A percentile compares a stretch with the other conserved stretches of the same genome.
Evolutionary conservation across 2,329 filamentous ascomycete genomes (phyloP).

Genomic region (Rutstroemia sp.): DNA sequence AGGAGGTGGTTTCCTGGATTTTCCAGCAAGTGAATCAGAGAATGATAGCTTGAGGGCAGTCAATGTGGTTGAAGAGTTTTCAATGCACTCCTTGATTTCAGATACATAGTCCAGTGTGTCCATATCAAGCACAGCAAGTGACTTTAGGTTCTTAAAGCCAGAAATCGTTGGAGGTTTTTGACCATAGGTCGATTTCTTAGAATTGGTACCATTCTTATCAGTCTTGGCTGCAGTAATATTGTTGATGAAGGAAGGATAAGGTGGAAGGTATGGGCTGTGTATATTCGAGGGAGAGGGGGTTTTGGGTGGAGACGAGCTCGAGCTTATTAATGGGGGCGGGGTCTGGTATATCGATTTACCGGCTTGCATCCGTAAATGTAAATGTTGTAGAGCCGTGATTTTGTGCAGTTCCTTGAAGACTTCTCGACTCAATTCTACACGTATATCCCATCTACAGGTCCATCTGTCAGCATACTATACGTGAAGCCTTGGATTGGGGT

Average conservation of each 20-base stretch:
- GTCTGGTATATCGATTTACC: conserved; percentile 47
- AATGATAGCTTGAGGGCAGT: conserved; percentile 51
- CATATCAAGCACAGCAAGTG: conserved; percentile 50
- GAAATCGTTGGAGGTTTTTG: conserved; percentile 43
- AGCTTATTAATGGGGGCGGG: conserved; percentile 30
- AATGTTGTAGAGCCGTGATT: conserved; percentile 42
- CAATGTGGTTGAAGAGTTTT: conserved; percentile 46
- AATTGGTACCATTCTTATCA: conserved; percentile 10
- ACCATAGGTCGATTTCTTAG: not conserved
- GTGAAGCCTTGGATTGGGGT: not conserved
- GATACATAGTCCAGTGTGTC: conserved; percentile 47
- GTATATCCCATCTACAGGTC: conserved; percentile 50
- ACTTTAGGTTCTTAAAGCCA: conserved; percentile 48
- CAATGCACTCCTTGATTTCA: conserved; percentile 49
- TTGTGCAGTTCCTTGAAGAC: conserved; percentile 50
- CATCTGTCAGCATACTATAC: not conserved
- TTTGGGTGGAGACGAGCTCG: not conserved
- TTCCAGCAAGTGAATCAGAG: conserved; percentile 43
- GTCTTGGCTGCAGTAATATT: conserved; percentile 7
- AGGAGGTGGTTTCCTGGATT: conserved; percentile 37
- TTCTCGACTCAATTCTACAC: conserved; percentile 52
- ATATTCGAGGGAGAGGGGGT: not conserved
- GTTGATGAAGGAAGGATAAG: not conserved
- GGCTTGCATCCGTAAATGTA: conserved; percentile 52
- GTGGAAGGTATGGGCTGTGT: not conserved